Evolutionary conservation across 2,329 filamentous ascomycete species (phyloP).

Genomic region (Cephalotrichum gorgonifer): DNA sequence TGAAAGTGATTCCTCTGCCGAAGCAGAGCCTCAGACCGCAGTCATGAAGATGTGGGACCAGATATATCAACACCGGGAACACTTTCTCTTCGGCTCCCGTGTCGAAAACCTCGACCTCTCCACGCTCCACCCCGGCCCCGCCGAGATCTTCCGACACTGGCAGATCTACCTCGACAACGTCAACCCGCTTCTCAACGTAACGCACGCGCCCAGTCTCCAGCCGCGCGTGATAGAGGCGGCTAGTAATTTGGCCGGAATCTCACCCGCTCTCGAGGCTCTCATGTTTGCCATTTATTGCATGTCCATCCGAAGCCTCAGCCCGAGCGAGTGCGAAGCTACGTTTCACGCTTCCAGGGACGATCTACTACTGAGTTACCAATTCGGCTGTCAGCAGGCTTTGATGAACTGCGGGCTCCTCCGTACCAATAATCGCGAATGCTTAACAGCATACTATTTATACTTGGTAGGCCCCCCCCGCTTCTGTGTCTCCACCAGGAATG

Average conservation of each 20-base stretch:
- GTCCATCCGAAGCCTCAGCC: conserved; percentile 28
- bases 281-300: conserved; percentile 43
- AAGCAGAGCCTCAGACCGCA: conserved; percentile 16
- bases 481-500: background rate
- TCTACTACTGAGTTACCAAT: conserved; percentile 31
- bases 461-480: conserved; percentile 27
- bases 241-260: conserved; percentile 26
- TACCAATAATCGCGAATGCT: conserved; percentile 36
- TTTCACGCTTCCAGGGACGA: conserved; percentile 29
- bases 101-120: conserved; percentile 30
- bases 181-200: conserved; percentile 48
- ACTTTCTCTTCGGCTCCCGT: conserved; percentile 41
- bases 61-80: conserved; percentile 27
- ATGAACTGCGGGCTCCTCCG: conserved; percentile 38
- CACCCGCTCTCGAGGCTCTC: conserved; percentile 36
- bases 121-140: conserved; percentile 35
- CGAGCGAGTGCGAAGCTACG: conserved; percentile 28
- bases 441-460: conserved; percentile 48
- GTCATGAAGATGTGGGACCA: conserved; percentile 36
- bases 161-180: conserved; percentile 49
- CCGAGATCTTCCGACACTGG: conserved; percentile 40
- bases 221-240: conserved; percentile 38
- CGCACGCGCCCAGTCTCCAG: conserved; percentile 45
- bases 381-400: conserved; percentile 42
- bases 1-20: conserved; percentile 1